Conservation (phyloP, 2,329 filamentous ascomycete species). For the Hypoxylon sp. region DNA sequence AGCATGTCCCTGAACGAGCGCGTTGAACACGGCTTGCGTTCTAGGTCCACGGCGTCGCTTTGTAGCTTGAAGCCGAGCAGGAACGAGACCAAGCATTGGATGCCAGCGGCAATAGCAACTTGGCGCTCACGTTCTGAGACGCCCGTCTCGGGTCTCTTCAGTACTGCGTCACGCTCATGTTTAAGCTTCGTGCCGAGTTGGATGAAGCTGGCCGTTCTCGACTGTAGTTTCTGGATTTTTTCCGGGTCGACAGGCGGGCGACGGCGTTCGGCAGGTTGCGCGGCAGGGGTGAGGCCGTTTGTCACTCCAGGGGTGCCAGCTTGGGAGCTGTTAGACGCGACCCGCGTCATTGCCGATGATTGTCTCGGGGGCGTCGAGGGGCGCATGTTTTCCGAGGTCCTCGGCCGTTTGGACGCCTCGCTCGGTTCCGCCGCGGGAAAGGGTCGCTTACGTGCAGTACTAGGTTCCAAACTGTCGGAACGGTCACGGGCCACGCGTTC, state of each 20-base stretch:
- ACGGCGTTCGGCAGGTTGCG: conserved; percentile 46
- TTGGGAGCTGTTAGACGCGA: conserved; percentile 61
- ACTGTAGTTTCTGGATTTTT: conserved; percentile 44
- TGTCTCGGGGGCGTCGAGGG: conserved; percentile 62
- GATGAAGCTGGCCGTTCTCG: conserved; percentile 50
- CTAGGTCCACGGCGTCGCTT: conserved; percentile 54
- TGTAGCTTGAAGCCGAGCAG: conserved; percentile 61
- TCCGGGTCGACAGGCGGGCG: conserved; percentile 46
- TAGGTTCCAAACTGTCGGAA: conserved; percentile 53
- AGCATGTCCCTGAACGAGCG: conserved; percentile 40
- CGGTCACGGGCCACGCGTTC: conserved; percentile 45
- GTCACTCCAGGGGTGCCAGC: conserved; percentile 59
- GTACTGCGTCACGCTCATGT: conserved; percentile 61
- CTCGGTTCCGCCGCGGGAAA: conserved; percentile 48
- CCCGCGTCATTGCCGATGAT: conserved; percentile 60
- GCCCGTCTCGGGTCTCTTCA: conserved; percentile 37
- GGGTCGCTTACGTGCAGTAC: conserved; percentile 60
- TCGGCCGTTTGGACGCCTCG: conserved; percentile 53
- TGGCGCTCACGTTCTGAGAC: conserved; percentile 40
- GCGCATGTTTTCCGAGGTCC: conserved; percentile 52
- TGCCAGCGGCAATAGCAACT: conserved; percentile 41
- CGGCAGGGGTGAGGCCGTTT: conserved; percentile 52
- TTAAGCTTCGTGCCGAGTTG: conserved; percentile 60
- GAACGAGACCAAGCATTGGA: conserved; percentile 50
- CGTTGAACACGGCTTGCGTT: conserved; percentile 53